These are phyloP conservation scores for Meredithiella fracta DNA, from an alignment of 2,329 filamentous ascomycete genomes.

Conservation along the genomic window DNA sequence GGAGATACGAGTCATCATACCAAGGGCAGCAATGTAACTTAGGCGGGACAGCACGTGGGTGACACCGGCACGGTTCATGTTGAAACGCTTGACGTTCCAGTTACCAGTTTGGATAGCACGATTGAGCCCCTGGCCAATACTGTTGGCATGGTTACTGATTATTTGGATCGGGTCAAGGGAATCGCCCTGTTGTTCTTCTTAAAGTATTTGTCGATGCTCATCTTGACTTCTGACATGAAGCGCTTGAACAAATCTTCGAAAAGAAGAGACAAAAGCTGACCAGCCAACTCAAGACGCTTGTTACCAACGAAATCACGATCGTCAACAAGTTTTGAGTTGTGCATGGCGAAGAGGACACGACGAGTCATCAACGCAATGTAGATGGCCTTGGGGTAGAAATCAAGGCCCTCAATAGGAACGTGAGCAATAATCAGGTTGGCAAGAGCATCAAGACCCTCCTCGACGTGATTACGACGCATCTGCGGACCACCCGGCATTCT, in stretches of 20 bases:
- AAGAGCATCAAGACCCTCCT: conserved; percentile 84
- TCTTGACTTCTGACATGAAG: conserved; percentile 75
- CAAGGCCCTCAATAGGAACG: conserved; percentile 75
- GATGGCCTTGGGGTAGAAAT: conserved; percentile 92
- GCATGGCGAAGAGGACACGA: conserved; percentile 85
- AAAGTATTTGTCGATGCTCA: conserved; percentile 85
- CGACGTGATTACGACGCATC: conserved; percentile 60
- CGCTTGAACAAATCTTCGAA: conserved; percentile 98
- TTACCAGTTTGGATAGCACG: conserved; percentile 94
- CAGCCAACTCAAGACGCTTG: conserved; percentile 86
- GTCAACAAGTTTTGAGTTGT: conserved; percentile 77
- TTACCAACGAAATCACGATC: conserved; percentile 97
- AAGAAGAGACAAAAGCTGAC: conserved; percentile 78
- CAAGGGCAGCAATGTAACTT: conserved; percentile 89
- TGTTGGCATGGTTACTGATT: conserved; percentile 67
- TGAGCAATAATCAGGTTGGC: conserved; percentile 90
- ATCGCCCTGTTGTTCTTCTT: conserved; percentile 85
- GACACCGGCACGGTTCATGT: conserved; percentile 94
- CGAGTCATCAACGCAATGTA: conserved; percentile 96
- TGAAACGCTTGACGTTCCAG: conserved; percentile 95
- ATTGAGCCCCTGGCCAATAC: conserved; percentile 86
- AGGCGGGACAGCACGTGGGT: conserved; percentile 90
- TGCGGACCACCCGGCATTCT: conserved; percentile 35
- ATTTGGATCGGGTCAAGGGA: conserved; percentile 77
- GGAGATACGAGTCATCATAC: conserved; percentile 98